Evolutionary conservation across 441 rosid genomes (phyloP).

Genomic region (Kokia cookei): DNA sequence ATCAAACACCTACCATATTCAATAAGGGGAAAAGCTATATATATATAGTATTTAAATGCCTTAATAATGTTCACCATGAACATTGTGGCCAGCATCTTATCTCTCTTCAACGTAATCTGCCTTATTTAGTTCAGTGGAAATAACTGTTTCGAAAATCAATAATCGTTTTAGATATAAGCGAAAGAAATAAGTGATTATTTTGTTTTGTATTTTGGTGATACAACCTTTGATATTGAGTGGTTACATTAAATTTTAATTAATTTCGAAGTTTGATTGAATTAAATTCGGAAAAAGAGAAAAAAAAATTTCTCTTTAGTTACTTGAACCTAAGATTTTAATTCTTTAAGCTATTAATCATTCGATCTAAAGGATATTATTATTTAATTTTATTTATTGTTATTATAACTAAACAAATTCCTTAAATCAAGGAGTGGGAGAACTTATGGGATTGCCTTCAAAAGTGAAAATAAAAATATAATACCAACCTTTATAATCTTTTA

Average conservation of each 20-base stretch:
- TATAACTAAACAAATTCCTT: neutral
- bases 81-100: neutral
- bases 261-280: no score
- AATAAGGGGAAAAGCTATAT: neutral
- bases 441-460: neutral
- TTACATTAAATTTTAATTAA: no score
- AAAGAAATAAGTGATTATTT: neutral
- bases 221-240: no score
- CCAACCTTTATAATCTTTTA: neutral
- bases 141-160: neutral
- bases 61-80: neutral
- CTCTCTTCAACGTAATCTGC: neutral
- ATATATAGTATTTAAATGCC: neutral
- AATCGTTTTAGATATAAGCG: neutral
- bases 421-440: constrained; percentile 3
- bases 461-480: neutral
- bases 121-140: neutral
- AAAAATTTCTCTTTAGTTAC: no score
- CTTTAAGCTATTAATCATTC: no score
- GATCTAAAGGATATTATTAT: no score
- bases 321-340: no score
- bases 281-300: no score
- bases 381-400: neutral
- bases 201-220: neutral
- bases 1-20: neutral